These are phyloP conservation scores for Trichoderma arundinaceum DNA, from an alignment of 2,329 filamentous ascomycete genomes.

Conservation along the genomic window DNA sequence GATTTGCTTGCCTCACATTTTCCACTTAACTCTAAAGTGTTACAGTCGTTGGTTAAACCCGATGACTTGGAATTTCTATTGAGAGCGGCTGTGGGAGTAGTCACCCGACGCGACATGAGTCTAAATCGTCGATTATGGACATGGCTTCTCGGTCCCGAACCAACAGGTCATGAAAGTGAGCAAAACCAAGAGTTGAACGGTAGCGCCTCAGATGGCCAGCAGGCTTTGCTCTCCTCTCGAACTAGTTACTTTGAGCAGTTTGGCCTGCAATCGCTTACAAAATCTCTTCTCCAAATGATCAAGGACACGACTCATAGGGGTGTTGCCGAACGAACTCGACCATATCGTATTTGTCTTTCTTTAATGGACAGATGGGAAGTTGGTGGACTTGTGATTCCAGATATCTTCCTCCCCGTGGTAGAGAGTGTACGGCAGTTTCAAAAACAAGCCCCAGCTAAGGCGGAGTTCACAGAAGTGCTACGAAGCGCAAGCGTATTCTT, in stretches of 20 bases:
- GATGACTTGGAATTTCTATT: constrained; percentile 83
- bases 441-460: constrained; percentile 64
- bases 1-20: constrained; percentile 91
- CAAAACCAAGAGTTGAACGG: constrained; percentile 53
- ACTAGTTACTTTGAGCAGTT: constrained; percentile 84
- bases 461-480: constrained; percentile 83
- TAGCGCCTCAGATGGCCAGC: constrained; percentile 50
- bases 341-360: constrained; percentile 90
- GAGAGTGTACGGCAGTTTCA: constrained; percentile 80
- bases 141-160: constrained; percentile 88
- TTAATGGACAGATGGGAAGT: constrained; percentile 99
- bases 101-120: constrained; percentile 92
- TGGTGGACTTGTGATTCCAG: constrained; percentile 84
- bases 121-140: constrained; percentile 93
- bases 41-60: constrained; percentile 75
- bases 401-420: constrained; percentile 86
- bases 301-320: constrained; percentile 45
- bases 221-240: constrained; percentile 59
- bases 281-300: constrained; percentile 79
- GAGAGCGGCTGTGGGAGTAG: constrained; percentile 82
- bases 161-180: constrained; percentile 56
- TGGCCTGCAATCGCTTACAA: constrained; percentile 75
- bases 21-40: constrained; percentile 79
- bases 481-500: constrained; percentile 96
- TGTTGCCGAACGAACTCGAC: constrained; percentile 71